Evolutionary conservation across 2,329 filamentous ascomycete species (phyloP), one percentile per base, ranked within the genome.

Genomic region (Elsinoe arachidis): DNA sequence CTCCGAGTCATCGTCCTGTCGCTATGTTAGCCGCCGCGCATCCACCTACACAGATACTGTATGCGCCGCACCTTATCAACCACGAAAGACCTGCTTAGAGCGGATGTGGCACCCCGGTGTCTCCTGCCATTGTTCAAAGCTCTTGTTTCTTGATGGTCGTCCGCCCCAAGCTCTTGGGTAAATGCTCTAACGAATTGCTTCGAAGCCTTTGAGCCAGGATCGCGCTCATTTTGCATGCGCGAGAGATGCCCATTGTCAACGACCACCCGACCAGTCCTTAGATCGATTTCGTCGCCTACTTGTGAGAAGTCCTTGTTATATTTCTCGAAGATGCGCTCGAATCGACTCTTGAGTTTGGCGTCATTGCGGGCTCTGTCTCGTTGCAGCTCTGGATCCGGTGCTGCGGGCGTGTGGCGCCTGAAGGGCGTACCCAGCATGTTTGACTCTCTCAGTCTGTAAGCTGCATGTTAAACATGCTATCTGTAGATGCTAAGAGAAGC

Each of bases 301-400:
- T 85, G 87, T 1, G 84, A 83, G 66, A 96, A 96, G 68, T 96
- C 87, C 62, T 79, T 84, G 55, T 80, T 84, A 69, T 95, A 96
- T 70, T 95, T 96, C 60, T 86, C 82, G 68, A 96, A 96, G 57
- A 97, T 95, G 57, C 82, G 77, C 67, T 96, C 90, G 69, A 95
- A 93, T 4, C 84, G 84, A n/a, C 83, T 85, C 69, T 93, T 92
- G 39, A 96, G 80, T 59, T 83, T 84, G 61, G 78, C 75, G 61
- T 88, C 84, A 58, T 90, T 87, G 56, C 79, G 61, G 7, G 59
- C 58, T 78, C 52, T 81, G 79, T 62, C 87, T 80, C 49, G 80
- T 58, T 70, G 68, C 56, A 75, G 83, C 35, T 64, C 59, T 46
- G 15, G 15, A 15, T 41, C 17, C 17, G 19, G 30, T 11, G 39